Conservation (phyloP, 257 asterid genomes). For the Jasminum sambac region DNA sequence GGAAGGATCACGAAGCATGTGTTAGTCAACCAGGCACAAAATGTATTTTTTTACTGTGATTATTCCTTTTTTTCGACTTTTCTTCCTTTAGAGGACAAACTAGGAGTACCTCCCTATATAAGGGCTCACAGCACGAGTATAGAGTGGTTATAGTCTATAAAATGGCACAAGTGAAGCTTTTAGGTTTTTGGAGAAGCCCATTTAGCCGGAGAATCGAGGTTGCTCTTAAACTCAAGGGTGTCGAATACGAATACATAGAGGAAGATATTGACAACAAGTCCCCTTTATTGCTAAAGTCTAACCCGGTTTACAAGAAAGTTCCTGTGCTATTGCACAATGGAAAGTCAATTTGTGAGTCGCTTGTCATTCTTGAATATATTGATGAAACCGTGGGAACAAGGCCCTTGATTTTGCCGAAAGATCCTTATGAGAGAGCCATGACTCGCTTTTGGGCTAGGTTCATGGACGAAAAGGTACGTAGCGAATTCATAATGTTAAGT, state of each 20-base stretch:
- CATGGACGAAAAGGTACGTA: not conserved
- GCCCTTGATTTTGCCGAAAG: conserved; percentile 34
- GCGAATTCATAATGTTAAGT: too few relatives aligned
- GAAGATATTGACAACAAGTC: conserved; percentile 2
- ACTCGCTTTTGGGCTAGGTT: not conserved
- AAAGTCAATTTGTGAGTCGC: conserved; percentile 41
- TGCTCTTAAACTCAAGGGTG: conserved; percentile 44
- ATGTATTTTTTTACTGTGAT: too few relatives aligned
- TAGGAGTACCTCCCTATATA: too few relatives aligned
- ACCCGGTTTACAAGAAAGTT: conserved; percentile 10
- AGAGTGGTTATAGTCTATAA: too few relatives aligned
- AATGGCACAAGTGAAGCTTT: conserved; percentile 13
- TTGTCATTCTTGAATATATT: too few relatives aligned
- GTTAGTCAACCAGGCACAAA: too few relatives aligned
- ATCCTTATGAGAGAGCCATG: conserved; percentile 9
- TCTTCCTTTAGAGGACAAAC: too few relatives aligned
- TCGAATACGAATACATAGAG: conserved; percentile 37
- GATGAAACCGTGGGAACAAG: too few relatives aligned
- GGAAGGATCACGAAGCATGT: too few relatives aligned
- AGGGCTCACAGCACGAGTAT: too few relatives aligned
- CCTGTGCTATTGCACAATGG: conserved; percentile 51
- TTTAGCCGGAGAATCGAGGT: conserved; percentile 40
- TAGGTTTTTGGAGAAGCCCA: conserved; percentile 42
- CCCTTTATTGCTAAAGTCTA: too few relatives aligned
- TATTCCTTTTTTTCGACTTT: too few relatives aligned